phyloP scores from a whole-genome alignment of 768 basidiomycete species.

The Rhodotorula paludigena region DNA sequence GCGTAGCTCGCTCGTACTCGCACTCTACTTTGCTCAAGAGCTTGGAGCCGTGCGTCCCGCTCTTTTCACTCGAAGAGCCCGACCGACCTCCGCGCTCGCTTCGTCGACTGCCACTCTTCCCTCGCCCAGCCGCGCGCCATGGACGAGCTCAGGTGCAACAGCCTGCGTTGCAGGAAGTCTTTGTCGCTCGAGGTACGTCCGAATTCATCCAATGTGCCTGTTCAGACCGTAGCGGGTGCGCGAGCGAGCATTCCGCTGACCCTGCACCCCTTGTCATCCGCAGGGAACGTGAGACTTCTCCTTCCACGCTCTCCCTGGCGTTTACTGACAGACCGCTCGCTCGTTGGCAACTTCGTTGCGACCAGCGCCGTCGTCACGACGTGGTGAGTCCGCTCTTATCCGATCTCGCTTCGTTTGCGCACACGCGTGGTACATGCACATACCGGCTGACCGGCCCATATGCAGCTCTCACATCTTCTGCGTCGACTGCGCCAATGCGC shows the following conservation, averaged over 20 bases:
- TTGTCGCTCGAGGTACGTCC: constrained; percentile 27
- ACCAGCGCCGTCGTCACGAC: constrained; percentile 29
- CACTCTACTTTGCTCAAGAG: too few relatives aligned
- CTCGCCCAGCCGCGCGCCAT: neutral
- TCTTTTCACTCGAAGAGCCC: too few relatives aligned
- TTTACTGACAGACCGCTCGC: too few relatives aligned
- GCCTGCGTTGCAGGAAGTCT: constrained; percentile 29
- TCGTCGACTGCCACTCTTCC: neutral
- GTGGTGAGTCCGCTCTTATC: constrained; percentile 10
- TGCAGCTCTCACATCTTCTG: constrained; percentile 41
- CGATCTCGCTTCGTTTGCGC: fast-evolving
- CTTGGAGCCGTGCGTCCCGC: too few relatives aligned
- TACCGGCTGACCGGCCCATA: neutral
- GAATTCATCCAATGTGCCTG: neutral
- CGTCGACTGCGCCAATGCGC: constrained; percentile 42
- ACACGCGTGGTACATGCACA: neutral
- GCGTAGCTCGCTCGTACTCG: neutral
- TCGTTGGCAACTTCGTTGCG: too few relatives aligned
- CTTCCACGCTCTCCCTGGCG: too few relatives aligned
- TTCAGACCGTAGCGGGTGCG: too few relatives aligned
- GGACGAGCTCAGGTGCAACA: constrained; percentile 37
- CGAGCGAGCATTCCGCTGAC: too few relatives aligned
- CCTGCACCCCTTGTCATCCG: too few relatives aligned
- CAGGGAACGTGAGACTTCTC: constrained; percentile 9
- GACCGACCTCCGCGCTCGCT: too few relatives aligned